A percentile compares a stretch with the other conserved stretches of the same genome.
Evolutionary conservation across 306 rosid genomes (phyloP).

Genomic region (Medicago arabica): DNA sequence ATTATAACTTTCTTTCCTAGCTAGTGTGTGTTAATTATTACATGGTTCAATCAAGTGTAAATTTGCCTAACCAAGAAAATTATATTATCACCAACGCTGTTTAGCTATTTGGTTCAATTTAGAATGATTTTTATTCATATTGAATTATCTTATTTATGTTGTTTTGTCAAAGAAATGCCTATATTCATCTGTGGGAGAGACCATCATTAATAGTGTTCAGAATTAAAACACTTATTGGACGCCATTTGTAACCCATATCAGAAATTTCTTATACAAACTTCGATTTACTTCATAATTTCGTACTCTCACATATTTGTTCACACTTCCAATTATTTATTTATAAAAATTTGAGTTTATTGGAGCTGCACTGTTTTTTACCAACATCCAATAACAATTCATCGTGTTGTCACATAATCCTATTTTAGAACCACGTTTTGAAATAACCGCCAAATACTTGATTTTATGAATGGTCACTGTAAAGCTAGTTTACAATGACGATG

Average conservation of each 20-base stretch:
- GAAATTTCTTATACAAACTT: not conserved
- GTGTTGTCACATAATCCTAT: not conserved
- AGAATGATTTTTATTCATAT: not conserved
- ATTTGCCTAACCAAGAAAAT: not conserved
- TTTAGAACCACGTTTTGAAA: too few relatives aligned
- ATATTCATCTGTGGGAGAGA: not conserved
- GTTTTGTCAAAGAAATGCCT: not conserved
- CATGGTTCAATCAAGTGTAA: not conserved
- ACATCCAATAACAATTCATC: not conserved
- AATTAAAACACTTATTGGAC: not conserved
- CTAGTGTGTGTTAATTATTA: not conserved
- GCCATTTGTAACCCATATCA: not conserved
- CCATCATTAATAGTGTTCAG: constrained; percentile 1
- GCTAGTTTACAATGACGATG: too few relatives aligned
- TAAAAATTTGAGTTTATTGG: too few relatives aligned
- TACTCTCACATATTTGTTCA: not conserved
- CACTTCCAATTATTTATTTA: too few relatives aligned
- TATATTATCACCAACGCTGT: not conserved
- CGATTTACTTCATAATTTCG: not conserved
- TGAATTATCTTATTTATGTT: not conserved
- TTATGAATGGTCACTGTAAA: too few relatives aligned
- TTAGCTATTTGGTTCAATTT: not conserved
- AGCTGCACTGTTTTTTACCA: too few relatives aligned
- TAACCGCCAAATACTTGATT: too few relatives aligned
- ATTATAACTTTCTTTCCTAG: constrained; percentile 1